Conservation (phyloP, 345 rosid species). For the Cardamine resedifolia region DNA sequence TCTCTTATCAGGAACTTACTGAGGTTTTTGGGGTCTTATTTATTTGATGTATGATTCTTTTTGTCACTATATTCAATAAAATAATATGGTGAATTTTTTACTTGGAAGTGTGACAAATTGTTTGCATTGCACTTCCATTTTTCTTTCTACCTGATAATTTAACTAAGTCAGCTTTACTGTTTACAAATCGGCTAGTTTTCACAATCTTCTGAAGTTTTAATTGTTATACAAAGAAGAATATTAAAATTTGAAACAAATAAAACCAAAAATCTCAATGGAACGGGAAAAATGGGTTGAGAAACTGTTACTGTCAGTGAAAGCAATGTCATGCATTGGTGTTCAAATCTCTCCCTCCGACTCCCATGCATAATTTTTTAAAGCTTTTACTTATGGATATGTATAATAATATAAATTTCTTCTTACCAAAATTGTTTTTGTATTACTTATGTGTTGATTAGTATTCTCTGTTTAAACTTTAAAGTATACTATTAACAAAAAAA, state of each 20-base stretch:
- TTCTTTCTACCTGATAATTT: background rate
- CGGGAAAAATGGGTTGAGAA: constrained; percentile 14
- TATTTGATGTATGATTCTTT: background rate
- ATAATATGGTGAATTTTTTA: background rate
- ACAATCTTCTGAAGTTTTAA: background rate
- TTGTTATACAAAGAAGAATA: background rate
- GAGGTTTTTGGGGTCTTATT: background rate
- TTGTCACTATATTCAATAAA: background rate
- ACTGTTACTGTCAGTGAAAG: constrained; percentile 11
- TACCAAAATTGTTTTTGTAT: background rate
- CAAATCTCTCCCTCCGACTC: background rate
- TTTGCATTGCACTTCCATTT: background rate
- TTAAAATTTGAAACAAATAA: background rate
- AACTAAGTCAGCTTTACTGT: background rate
- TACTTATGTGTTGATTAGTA: background rate
- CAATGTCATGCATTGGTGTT: constrained; percentile 32
- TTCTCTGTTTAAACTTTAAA: no score
- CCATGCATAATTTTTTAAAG: no score
- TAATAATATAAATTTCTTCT: background rate
- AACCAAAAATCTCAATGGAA: background rate
- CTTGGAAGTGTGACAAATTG: background rate
- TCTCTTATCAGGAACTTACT: background rate
- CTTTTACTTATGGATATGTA: background rate
- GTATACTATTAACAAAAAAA: background rate
- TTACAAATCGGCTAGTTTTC: background rate